Percentiles rank a stretch among this genome's conserved stretches.
phyloP scores from a whole-genome alignment of 495 filamentous ascomycete genomes.

The Apiosordaria backusii region DNA sequence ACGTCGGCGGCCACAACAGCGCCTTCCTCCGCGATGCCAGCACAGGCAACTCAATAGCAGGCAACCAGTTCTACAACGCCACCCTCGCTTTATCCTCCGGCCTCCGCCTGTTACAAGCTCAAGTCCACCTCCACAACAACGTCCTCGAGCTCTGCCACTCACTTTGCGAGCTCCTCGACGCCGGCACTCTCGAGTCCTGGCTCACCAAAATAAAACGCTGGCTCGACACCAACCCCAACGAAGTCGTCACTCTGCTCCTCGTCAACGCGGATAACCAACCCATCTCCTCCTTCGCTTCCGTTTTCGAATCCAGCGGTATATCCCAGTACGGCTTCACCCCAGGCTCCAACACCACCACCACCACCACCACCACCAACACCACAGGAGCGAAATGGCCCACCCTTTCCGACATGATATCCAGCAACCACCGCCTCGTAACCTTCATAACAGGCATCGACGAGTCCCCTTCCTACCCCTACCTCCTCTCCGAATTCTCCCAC shows the following conservation, averaged over 20 bases:
- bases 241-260: slow-evolving; percentile 66
- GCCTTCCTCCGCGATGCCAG: slow-evolving; percentile 57
- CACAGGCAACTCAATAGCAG: slow-evolving; percentile 53
- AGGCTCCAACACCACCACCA: slow-evolving; percentile 37
- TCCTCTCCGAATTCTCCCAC: slow-evolving; percentile 66
- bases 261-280: slow-evolving; percentile 61
- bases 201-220: slow-evolving; percentile 57
- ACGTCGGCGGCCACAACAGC: slow-evolving; percentile 67
- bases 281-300: slow-evolving; percentile 47
- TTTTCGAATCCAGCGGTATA: slow-evolving; percentile 55
- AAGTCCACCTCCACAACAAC: slow-evolving; percentile 57
- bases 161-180: slow-evolving; percentile 60
- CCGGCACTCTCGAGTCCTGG: slow-evolving; percentile 55
- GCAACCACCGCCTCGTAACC: slow-evolving; percentile 57
- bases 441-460: slow-evolving; percentile 58
- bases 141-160: slow-evolving; percentile 64
- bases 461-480: slow-evolving; percentile 51
- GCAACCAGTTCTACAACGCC: slow-evolving; percentile 65
- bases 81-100: slow-evolving; percentile 64
- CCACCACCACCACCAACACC: slow-evolving; percentile 19
- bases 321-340: slow-evolving; percentile 58
- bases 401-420: slow-evolving; percentile 55
- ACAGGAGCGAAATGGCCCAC: slow-evolving; percentile 58
- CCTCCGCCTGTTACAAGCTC: slow-evolving; percentile 65
- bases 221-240: slow-evolving; percentile 62